Evolutionary conservation across 257 asterid genomes (phyloP).

Genomic region (Vinca minor): DNA sequence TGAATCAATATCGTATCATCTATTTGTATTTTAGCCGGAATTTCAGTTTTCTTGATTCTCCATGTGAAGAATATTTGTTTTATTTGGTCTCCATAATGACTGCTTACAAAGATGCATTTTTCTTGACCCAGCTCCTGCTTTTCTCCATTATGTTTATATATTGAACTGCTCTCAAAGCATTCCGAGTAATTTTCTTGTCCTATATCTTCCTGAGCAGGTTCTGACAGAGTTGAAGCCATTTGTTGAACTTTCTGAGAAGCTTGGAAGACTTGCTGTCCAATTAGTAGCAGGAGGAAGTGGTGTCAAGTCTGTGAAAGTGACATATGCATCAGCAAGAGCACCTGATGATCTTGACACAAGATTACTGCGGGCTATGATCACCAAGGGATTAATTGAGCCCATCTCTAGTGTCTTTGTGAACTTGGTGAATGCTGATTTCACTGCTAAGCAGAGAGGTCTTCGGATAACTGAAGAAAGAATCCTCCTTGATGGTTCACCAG

Average conservation of each 20-base stretch:
- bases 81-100: neutral
- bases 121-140: neutral
- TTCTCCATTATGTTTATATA: no score
- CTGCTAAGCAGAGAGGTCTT: constrained; percentile 83
- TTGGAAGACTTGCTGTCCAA: constrained; percentile 92
- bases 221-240: constrained; percentile 77
- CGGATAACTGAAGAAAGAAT: constrained; percentile 66
- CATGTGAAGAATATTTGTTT: neutral
- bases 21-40: neutral
- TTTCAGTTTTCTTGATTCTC: neutral
- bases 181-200: no score
- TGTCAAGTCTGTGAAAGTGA: constrained; percentile 57
- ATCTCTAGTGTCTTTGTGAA: constrained; percentile 66
- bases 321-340: constrained; percentile 77
- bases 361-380: constrained; percentile 88
- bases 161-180: no score
- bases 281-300: constrained; percentile 87
- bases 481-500: constrained; percentile 71
- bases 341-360: constrained; percentile 92
- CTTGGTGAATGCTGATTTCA: constrained; percentile 84
- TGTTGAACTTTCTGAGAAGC: constrained; percentile 82
- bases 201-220: constrained; percentile 39
- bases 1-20: neutral
- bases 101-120: neutral
- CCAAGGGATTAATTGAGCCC: constrained; percentile 89